phyloP scores from a whole-genome alignment of 352 stramenopile genomes.

The Phytophthora pluvialis region DNA sequence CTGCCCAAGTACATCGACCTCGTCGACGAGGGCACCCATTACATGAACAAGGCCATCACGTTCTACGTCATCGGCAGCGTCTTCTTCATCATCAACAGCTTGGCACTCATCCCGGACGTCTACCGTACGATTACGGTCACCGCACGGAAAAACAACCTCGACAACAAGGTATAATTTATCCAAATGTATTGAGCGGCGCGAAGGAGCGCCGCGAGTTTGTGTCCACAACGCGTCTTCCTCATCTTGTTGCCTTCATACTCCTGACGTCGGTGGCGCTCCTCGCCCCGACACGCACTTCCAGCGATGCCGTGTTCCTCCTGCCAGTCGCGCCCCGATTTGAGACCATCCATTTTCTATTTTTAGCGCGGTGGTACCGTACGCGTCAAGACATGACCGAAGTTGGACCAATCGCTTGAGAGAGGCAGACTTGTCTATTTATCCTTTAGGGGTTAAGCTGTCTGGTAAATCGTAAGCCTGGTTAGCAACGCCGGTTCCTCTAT shows the following conservation, averaged over 20 bases:
- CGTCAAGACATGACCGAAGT: background rate
- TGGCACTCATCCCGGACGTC: constrained; percentile 65
- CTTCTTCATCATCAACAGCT: constrained; percentile 79
- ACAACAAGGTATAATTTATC: constrained; percentile 40
- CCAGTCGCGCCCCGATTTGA: constrained; percentile 3
- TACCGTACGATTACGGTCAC: constrained; percentile 47
- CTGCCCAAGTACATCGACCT: constrained; percentile 74
- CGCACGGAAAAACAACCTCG: constrained; percentile 17
- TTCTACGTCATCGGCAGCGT: constrained; percentile 77
- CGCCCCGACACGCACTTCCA: background rate
- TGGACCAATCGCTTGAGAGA: background rate
- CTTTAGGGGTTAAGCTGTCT: no score
- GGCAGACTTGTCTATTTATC: no score
- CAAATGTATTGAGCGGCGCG: constrained; percentile 18
- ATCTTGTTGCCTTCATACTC: background rate
- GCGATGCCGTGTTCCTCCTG: constrained; percentile 16
- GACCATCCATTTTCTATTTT: constrained; percentile 18
- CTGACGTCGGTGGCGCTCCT: background rate
- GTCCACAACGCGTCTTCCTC: background rate
- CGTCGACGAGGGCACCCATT: constrained; percentile 61
- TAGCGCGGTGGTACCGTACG: constrained; percentile 1
- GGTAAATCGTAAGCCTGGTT: no score
- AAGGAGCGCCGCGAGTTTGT: constrained; percentile 22
- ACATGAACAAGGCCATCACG: constrained; percentile 81
- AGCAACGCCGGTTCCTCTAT: no score